Conservation (phyloP, 1,139 yeast genomes). For the Sugiyamaella paludigena region DNA sequence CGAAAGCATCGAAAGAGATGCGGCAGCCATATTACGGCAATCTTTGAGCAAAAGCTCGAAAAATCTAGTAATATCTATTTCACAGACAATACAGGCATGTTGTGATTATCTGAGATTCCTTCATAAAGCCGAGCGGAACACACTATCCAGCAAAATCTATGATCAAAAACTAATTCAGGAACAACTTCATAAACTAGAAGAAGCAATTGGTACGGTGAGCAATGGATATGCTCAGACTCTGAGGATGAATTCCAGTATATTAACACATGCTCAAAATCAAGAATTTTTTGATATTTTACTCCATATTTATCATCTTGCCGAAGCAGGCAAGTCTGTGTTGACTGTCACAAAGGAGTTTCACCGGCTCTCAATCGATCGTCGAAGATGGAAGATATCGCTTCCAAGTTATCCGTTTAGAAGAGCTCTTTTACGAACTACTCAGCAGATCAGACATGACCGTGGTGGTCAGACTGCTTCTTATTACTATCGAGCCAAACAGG, state of each 20-base stretch:
- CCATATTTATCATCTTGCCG: conserved; percentile 25
- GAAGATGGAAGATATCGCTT: conserved; percentile 36
- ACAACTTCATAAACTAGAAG: conserved; percentile 7
- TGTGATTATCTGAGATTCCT: conserved; percentile 19
- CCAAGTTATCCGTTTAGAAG: conserved; percentile 44
- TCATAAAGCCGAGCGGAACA: conserved; percentile 8
- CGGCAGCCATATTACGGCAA: neutral
- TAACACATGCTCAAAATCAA: conserved; percentile 16
- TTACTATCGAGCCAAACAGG: conserved; percentile 44
- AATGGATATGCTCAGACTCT: conserved; percentile 15
- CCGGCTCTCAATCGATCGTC: conserved; percentile 16
- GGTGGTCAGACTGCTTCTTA: conserved; percentile 47
- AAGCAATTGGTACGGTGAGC: conserved; percentile 12
- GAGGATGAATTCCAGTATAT: conserved; percentile 2
- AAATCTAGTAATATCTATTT: conserved; percentile 18
- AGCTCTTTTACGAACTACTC: conserved; percentile 43
- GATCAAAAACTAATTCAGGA: neutral
- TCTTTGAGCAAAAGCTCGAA: conserved; percentile 6
- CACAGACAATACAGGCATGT: conserved; percentile 18
- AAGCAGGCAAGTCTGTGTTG: conserved; percentile 21
- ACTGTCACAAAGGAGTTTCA: conserved; percentile 20
- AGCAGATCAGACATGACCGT: conserved; percentile 46
- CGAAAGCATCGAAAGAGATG: neutral
- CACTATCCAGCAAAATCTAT: conserved; percentile 1
- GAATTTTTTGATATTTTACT: conserved; percentile 24